A percentile compares a stretch with the other conserved stretches of the same genome.
phyloP scores from a whole-genome alignment of 805 yeast species.

The Candida orba region DNA sequence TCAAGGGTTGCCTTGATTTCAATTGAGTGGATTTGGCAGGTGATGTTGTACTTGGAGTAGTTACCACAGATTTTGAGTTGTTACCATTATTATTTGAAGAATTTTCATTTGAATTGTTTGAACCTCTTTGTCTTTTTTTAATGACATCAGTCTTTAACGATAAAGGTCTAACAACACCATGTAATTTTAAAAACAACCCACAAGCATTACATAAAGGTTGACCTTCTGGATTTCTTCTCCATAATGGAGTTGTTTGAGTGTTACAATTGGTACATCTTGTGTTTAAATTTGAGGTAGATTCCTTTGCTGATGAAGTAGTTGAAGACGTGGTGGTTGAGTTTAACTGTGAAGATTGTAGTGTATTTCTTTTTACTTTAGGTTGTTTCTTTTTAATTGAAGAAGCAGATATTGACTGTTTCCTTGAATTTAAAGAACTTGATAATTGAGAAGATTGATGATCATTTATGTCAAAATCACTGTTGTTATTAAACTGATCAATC shows the following conservation, averaged over 20 bases:
- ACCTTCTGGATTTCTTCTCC: constrained; percentile 92
- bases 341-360: constrained; percentile 16
- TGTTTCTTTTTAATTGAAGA: constrained; percentile 21
- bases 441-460: neutral
- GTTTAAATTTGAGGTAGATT: constrained; percentile 14
- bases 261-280: constrained; percentile 76
- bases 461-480: constrained; percentile 1
- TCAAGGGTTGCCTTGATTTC: neutral
- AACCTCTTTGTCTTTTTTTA: constrained; percentile 76
- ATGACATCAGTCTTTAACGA: constrained; percentile 89
- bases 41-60: constrained; percentile 10
- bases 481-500: neutral
- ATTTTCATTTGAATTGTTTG: constrained; percentile 10
- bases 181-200: constrained; percentile 85
- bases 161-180: constrained; percentile 91
- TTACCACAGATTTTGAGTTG: constrained; percentile 4
- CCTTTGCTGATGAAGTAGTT: constrained; percentile 6
- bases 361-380: constrained; percentile 9
- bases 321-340: constrained; percentile 15
- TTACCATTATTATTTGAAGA: constrained; percentile 12
- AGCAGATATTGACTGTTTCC: constrained; percentile 11
- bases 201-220: constrained; percentile 94
- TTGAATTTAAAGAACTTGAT: constrained; percentile 15
- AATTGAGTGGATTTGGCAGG: constrained; percentile 11
- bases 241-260: constrained; percentile 87